Base-by-base conservation (phyloP, 2,329 filamentous ascomycete genomes). In the Pseudocercospora fijiensis region DNA sequence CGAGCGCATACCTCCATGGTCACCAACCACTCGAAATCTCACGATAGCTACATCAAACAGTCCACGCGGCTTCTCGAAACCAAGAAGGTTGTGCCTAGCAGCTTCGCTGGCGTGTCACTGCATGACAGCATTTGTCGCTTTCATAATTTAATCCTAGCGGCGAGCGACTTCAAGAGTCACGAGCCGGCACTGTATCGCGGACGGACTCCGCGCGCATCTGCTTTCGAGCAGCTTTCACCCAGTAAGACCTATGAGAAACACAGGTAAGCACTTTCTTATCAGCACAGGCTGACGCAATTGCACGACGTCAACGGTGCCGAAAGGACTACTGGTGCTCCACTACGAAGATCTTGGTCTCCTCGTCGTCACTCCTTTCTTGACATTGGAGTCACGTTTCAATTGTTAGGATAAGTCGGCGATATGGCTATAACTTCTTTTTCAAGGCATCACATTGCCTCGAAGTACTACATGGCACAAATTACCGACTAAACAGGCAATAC, bases 31-130 rank as follows among this genome's bases (percentile, higher is more conserved):
- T 28, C 13, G 30, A 28, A 41, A 56, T 37, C 53, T 56, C 53
- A 24, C 53, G 28, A 56, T 56, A 9, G 53, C 4, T 8, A n/a
- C 53, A 33, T 28, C 18, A 24, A 41, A 37, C 16, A 30, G 53
- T 9, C 53, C 53, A 56, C 53, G 53, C 27, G 53, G 53, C 53
- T 56, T 56, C 53, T 56, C 53, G 28, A 56, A 33, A 33, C 28
- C 53, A 37, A 9, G 3, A 13, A 24, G 22, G 16, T 22, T n/a
- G n/a, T 56, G 27, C 16, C 53, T n/a, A 24, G n/a, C 30, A 37
- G 28, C 53, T 28, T 18, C 53, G 28, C 53, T 24, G 28, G 27
- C 24, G 53, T 56, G 53, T 28, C n/a, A 56, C 53, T 22, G 27
- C 30, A n/a, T 33, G 8, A n/a, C 16, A 13, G 6, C 9, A 53